Conservation (phyloP, 106 monocot genomes). For the Dactylorhiza incarnata region DNA sequence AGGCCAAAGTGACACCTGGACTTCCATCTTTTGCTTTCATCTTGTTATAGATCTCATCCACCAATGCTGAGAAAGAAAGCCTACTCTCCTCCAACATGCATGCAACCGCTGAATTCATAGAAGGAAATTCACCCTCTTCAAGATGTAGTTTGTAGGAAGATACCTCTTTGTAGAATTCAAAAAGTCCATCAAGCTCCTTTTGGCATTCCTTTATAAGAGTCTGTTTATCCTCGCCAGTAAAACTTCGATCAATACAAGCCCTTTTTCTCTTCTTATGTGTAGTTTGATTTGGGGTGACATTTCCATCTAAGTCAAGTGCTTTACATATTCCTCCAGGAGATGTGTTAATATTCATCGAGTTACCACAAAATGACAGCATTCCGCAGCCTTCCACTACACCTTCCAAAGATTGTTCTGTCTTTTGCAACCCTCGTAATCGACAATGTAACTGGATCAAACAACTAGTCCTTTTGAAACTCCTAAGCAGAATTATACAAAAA, state of each 20-base stretch:
- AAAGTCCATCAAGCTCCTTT: slow-evolving; percentile 47
- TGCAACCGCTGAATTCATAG: slow-evolving; percentile 40
- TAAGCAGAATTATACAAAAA: background rate
- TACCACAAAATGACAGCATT: background rate
- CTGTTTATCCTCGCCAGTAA: slow-evolving; percentile 20
- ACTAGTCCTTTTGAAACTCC: background rate
- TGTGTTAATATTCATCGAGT: background rate
- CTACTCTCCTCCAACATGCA: slow-evolving; percentile 76
- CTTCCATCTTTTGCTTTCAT: slow-evolving; percentile 29
- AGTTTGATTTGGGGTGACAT: background rate
- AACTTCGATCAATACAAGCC: slow-evolving; percentile 18
- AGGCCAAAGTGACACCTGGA: slow-evolving; percentile 51
- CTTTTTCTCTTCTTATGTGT: slow-evolving; percentile 37
- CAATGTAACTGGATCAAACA: background rate
- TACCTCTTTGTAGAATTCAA: slow-evolving; percentile 55
- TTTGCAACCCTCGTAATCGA: background rate
- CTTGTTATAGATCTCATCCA: slow-evolving; percentile 55
- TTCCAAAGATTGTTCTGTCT: background rate
- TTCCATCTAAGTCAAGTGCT: background rate
- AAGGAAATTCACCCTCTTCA: slow-evolving; percentile 20
- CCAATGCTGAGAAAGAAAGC: slow-evolving; percentile 64
- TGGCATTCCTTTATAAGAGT: slow-evolving; percentile 21
- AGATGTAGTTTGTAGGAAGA: slow-evolving; percentile 23
- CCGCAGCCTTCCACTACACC: background rate
- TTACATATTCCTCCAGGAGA: background rate